Percentiles rank a stretch among this genome's conserved stretches.
phyloP scores from a whole-genome alignment of 2,329 filamentous ascomycete species.

The Falciphora oryzae region DNA sequence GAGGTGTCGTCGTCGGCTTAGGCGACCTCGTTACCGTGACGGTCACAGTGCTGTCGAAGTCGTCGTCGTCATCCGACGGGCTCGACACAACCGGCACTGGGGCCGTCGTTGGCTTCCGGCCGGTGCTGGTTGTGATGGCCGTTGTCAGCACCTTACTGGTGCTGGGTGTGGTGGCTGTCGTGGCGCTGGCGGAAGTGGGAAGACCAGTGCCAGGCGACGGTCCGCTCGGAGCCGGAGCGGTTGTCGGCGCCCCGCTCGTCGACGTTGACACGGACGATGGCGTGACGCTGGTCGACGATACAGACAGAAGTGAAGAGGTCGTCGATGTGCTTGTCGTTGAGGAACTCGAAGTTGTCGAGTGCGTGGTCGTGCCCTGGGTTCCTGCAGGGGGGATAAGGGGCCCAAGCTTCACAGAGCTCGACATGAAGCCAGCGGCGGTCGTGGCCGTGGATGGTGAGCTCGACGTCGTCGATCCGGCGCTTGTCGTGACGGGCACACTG shows the following conservation, averaged over 20 bases:
- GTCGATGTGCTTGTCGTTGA: neutral
- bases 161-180: neutral
- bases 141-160: neutral
- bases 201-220: neutral
- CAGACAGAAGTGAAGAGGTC: too few relatives aligned
- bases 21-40: slow-evolving; percentile 11
- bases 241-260: neutral
- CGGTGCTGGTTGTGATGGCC: neutral
- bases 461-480: too few relatives aligned
- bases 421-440: neutral
- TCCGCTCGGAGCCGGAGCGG: neutral
- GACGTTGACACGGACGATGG: neutral
- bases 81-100: too few relatives aligned
- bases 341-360: neutral
- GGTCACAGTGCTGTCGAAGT: slow-evolving; percentile 28
- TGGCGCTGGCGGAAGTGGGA: neutral
- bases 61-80: slow-evolving; percentile 18
- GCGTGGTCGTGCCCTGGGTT: neutral
- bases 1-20: neutral
- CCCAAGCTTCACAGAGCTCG: neutral
- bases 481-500: neutral
- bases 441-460: neutral
- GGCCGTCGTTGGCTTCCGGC: neutral
- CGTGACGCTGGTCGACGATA: neutral
- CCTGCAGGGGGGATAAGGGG: neutral